Percentiles rank a stretch among this genome's conserved stretches.
phyloP scores from a whole-genome alignment of 2,329 filamentous ascomycete species.

The Parasarocladium wereldwijsianum region DNA sequence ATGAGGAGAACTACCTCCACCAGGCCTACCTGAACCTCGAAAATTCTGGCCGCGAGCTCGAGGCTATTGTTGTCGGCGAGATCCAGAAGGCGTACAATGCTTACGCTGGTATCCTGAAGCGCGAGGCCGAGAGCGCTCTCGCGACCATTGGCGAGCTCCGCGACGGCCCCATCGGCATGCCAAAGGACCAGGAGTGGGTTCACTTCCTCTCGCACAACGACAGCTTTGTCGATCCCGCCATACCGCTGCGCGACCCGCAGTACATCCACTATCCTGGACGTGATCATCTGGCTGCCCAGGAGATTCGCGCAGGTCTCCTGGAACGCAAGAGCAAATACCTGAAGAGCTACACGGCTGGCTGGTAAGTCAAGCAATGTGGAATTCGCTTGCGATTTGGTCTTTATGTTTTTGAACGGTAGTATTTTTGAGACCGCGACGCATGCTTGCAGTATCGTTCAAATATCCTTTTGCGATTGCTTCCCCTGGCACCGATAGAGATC shows the following conservation, averaged over 20 bases:
- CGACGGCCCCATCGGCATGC: slow-evolving; percentile 77
- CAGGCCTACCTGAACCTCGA: slow-evolving; percentile 93
- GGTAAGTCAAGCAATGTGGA: slow-evolving; percentile 39
- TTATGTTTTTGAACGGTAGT: no score
- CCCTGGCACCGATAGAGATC: no score
- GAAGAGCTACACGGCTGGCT: slow-evolving; percentile 92
- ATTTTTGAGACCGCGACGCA: no score
- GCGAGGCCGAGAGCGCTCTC: slow-evolving; percentile 74
- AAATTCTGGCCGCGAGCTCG: slow-evolving; percentile 82
- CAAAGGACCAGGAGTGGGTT: slow-evolving; percentile 85
- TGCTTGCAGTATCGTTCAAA: no score
- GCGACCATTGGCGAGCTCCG: slow-evolving; percentile 68
- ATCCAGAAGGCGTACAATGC: slow-evolving; percentile 97
- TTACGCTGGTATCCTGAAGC: slow-evolving; percentile 79
- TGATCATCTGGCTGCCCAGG: slow-evolving; percentile 64
- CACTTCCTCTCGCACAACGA: slow-evolving; percentile 67
- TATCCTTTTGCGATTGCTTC: no score
- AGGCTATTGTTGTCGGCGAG: slow-evolving; percentile 91
- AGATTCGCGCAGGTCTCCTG: slow-evolving; percentile 79
- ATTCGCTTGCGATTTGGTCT: slow-evolving; percentile 2
- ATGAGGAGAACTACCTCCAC: slow-evolving; percentile 95
- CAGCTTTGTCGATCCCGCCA: slow-evolving; percentile 72
- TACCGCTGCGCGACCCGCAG: slow-evolving; percentile 63
- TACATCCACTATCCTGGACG: slow-evolving; percentile 87
- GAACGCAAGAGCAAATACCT: slow-evolving; percentile 98